These are phyloP conservation scores for Leccinum idahoense DNA, from an alignment of 1,284 basidiomycete genomes.

Conservation along the genomic window DNA sequence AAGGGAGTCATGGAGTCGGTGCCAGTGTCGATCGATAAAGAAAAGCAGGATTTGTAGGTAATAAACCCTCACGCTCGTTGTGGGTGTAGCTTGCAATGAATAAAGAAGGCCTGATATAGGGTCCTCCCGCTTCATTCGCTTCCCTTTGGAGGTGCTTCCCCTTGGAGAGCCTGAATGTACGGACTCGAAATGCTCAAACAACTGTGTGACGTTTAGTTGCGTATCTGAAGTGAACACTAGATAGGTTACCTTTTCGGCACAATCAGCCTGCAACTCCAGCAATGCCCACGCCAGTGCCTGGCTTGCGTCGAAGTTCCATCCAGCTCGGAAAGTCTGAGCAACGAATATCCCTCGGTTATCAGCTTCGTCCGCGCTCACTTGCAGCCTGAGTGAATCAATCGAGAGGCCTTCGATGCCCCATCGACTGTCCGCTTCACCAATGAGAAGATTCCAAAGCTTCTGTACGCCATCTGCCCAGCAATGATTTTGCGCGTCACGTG, in stretches of 20 bases:
- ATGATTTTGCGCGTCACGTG: conserved; percentile 16
- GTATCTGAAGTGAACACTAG: neutral
- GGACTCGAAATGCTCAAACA: conserved; percentile 59
- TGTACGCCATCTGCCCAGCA: conserved; percentile 41
- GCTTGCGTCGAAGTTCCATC: conserved; percentile 62
- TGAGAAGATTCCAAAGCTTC: conserved; percentile 49
- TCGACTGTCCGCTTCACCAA: conserved; percentile 58
- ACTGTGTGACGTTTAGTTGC: conserved; percentile 35
- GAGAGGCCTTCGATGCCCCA: conserved; percentile 61
- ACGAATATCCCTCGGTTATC: conserved; percentile 44
- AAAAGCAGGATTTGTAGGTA: conserved; percentile 81
- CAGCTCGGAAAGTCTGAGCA: conserved; percentile 62
- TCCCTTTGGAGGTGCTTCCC: conserved; percentile 31
- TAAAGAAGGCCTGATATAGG: conserved; percentile 56
- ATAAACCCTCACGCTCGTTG: conserved; percentile 39
- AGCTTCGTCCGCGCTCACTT: conserved; percentile 24
- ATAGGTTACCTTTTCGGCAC: conserved; percentile 55
- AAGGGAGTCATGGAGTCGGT: conserved; percentile 48
- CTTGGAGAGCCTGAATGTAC: conserved; percentile 36
- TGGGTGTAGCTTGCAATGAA: conserved; percentile 38
- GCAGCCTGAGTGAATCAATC: conserved; percentile 60
- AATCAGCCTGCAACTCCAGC: conserved; percentile 82
- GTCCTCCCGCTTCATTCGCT: conserved; percentile 51
- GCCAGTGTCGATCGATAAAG: conserved; percentile 75
- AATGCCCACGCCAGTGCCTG: conserved; percentile 80